Evolutionary conservation across 148 eudicot species (phyloP).

Genomic region (Gaultheria prostrata): DNA sequence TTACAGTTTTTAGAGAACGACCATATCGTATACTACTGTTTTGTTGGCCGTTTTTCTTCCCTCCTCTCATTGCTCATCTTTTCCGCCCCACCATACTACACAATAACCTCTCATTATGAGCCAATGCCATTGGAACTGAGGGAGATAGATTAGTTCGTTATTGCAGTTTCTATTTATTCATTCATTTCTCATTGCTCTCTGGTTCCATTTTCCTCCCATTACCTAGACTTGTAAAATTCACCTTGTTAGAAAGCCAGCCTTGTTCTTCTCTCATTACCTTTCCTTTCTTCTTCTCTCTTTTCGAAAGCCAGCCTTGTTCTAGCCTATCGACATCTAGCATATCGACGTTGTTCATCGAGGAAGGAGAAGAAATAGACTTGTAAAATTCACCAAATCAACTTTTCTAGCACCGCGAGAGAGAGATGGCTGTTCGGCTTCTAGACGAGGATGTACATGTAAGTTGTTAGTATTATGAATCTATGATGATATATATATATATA

Average conservation of each 20-base stretch:
- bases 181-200: slow-evolving; percentile 44
- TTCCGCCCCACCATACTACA: slow-evolving; percentile 27
- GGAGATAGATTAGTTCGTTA: slow-evolving; percentile 37
- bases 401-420: slow-evolving; percentile 9
- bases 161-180: slow-evolving; percentile 42
- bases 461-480: slow-evolving; percentile 25
- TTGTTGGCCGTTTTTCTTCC: slow-evolving; percentile 6
- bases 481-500: slow-evolving; percentile 5
- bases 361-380: not conserved
- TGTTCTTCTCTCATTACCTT: too few relatives aligned
- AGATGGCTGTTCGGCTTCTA: slow-evolving; percentile 26
- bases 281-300: too few relatives aligned
- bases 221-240: too few relatives aligned
- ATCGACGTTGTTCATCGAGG: not conserved
- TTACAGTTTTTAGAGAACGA: slow-evolving; percentile 49
- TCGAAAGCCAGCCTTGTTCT: too few relatives aligned
- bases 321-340: not conserved
- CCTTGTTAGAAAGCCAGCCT: not conserved
- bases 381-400: not conserved
- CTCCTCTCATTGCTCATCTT: slow-evolving; percentile 22
- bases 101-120: slow-evolving; percentile 36
- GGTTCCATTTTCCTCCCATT: slow-evolving; percentile 33
- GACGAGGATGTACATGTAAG: slow-evolving; percentile 50
- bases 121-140: slow-evolving; percentile 33
- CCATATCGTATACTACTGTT: not conserved